A percentile compares a stretch with the other conserved stretches of the same genome.
These are phyloP conservation scores for Cyberlindnera xylosilytica DNA, from an alignment of 805 yeast genomes.

Conservation along the genomic window DNA sequence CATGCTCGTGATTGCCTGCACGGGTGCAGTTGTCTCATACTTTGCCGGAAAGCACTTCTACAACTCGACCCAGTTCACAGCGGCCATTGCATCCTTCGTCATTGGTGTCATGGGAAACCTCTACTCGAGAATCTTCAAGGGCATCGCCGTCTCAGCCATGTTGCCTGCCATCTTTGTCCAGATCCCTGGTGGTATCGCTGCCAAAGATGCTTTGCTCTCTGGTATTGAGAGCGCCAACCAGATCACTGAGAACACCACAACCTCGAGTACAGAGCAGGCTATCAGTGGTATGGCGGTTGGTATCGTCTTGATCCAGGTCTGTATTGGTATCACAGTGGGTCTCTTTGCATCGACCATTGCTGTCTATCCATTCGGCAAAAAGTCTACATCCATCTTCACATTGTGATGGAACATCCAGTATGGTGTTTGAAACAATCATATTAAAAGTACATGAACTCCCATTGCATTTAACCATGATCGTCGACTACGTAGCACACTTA, in stretches of 20 bases:
- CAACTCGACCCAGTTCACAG: conserved; percentile 76
- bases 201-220: conserved; percentile 78
- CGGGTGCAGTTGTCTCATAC: conserved; percentile 80
- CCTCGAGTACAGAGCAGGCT: conserved; percentile 18
- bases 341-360: conserved; percentile 85
- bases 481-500: no score
- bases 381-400: conserved; percentile 82
- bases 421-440: no score
- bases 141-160: conserved; percentile 94
- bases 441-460: no score
- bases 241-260: conserved; percentile 41
- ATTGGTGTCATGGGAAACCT: conserved; percentile 86
- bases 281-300: conserved; percentile 53
- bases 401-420: conserved; percentile 34
- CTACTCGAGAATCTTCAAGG: conserved; percentile 83
- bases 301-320: conserved; percentile 86
- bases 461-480: no score
- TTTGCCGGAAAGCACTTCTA: conserved; percentile 76
- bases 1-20: conserved; percentile 73
- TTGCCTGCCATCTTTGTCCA: conserved; percentile 92
- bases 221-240: conserved; percentile 76
- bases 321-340: conserved; percentile 93
- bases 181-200: conserved; percentile 93
- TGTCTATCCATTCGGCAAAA: conserved; percentile 91
- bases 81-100: conserved; percentile 87